Evolutionary conservation across 108 stramenopile species (phyloP), one percentile per base, ranked within the genome.

Genomic region (Parietichytrium sp.): DNA sequence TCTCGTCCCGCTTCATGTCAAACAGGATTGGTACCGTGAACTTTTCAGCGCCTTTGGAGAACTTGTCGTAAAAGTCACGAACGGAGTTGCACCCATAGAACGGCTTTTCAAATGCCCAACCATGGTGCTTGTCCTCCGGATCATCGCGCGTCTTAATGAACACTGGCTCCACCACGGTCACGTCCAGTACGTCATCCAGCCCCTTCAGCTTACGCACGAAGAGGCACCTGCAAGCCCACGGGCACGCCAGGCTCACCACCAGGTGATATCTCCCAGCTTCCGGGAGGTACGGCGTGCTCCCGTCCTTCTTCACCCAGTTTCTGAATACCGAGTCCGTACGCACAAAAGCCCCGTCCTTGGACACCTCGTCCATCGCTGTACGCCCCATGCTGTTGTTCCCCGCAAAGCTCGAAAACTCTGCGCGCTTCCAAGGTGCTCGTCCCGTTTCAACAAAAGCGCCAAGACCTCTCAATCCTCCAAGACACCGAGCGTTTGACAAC

Each of bases 11-110:
- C 86, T 95, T 93, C 83, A 93, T 96, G 87, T 99, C 98, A 86
- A 92, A 97, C 31, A 99, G 88, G 0, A 99, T 86, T 3, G 98
- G 98, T 47, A 97, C 96, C 8, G 95, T 90, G 88, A 93, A 97
- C 89, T 98, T 95, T 33, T 47, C 51, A 25, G 31, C 38, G 18
- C 83, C 45, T 45, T 86, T 89, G 6, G 86, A 89, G 26, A 91
- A 89, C 80, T 54, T 50, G 52, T 96, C 93, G 84, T 96, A 97
- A 15, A 97, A 31, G 29, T 95, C 93, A 7, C 95, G 88, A 29
- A 97, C 81, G 49, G 52, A 87, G 72, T 88, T 89, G 38, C 86
- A 83, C 29, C 87, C 86, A 78, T 90, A 51, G 81, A 85, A 31
- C 3, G 88, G 88, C 54, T 85, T 42, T 47, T 89, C 84, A 87